phyloP scores from a whole-genome alignment of 768 basidiomycete genomes.

The Psilocybe azurescens region DNA sequence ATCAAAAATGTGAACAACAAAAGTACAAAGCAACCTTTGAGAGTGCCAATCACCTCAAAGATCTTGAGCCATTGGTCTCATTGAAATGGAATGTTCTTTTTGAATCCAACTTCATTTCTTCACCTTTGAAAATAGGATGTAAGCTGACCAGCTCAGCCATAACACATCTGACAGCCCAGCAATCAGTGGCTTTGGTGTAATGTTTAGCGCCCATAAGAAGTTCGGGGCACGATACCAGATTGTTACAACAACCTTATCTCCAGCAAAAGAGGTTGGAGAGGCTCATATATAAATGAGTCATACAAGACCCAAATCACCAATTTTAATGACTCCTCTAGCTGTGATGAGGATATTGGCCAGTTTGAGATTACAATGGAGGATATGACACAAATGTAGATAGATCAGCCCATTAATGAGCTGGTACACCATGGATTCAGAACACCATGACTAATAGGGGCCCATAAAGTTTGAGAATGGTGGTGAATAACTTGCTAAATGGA shows the following conservation, averaged over 20 bases:
- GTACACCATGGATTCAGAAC: constrained; percentile 86
- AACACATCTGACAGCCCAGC: constrained; percentile 98
- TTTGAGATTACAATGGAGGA: constrained; percentile 97
- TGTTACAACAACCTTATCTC: constrained; percentile 98
- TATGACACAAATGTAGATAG: constrained; percentile 94
- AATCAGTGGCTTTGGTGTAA: constrained; percentile 95
- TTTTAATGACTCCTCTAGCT: constrained; percentile 88
- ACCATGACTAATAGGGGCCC: no score
- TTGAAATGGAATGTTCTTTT: constrained; percentile 98
- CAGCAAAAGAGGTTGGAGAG: constrained; percentile 91
- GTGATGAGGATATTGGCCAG: constrained; percentile 99
- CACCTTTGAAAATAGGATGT: constrained; percentile 97
- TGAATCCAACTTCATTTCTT: constrained; percentile 98
- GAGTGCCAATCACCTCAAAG: constrained; percentile 93
- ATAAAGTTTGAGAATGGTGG: no score
- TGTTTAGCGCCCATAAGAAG: constrained; percentile 96
- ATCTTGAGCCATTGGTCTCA: constrained; percentile 94
- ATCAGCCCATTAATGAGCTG: constrained; percentile 94
- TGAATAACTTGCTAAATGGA: no score
- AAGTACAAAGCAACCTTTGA: constrained; percentile 67
- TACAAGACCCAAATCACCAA: constrained; percentile 97
- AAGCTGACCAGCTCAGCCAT: constrained; percentile 94
- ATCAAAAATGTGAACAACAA: constrained; percentile 3
- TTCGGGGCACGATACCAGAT: constrained; percentile 99
- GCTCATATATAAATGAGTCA: constrained; percentile 89